Percentiles rank a stretch among this genome's conserved stretches.
Conservation (phyloP, 345 rosid genomes). For the Citrus sinensis region DVS_A1.0 CM039164.1:22496001-22496500, state of each 20-base stretch:
- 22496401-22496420: conserved; percentile 41
- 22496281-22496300: conserved; percentile 14
- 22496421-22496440: background rate
- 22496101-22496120: conserved; percentile 59
- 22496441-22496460: too few relatives aligned
- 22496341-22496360: conserved; percentile 80
- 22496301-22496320: conserved; percentile 93
- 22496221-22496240: background rate
- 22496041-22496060: conserved; percentile 45
- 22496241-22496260: conserved; percentile 2
- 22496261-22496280: background rate
- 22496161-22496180: background rate
- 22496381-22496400: conserved; percentile 73
- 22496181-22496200: background rate
- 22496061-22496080: conserved; percentile 62
- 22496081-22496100: conserved; percentile 50
- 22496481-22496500: too few relatives aligned
- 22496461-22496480: too few relatives aligned
- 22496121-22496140: background rate
- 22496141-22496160: conserved; percentile 4
- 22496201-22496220: background rate
- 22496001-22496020: conserved; percentile 10
- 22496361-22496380: conserved; percentile 93
- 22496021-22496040: conserved; percentile 59
- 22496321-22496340: conserved; percentile 78